Evolutionary conservation across 2,329 filamentous ascomycete species (phyloP).

Genomic region (Proliferodiscus dingleyae): DNA sequence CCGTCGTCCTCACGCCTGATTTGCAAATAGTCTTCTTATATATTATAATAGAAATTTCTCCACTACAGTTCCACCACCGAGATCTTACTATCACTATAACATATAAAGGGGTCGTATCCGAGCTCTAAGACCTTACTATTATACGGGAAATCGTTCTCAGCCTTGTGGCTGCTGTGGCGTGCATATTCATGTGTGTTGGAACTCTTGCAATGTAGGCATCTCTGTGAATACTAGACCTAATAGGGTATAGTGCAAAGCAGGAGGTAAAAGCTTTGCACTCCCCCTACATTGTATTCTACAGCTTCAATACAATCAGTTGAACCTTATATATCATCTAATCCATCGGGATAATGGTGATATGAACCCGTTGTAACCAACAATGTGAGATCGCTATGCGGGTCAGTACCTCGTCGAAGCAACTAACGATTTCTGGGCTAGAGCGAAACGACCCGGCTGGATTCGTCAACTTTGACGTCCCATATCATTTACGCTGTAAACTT

Average conservation of each 20-base stretch:
- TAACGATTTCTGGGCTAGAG: constrained; percentile 2
- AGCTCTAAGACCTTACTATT: background rate
- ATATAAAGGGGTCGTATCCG: background rate
- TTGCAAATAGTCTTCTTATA: background rate
- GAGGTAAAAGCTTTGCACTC: too few relatives aligned
- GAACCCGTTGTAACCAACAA: too few relatives aligned
- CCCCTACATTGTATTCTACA: too few relatives aligned
- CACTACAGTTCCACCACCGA: background rate
- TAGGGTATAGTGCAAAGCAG: too few relatives aligned
- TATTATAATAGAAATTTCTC: background rate
- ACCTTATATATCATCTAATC: too few relatives aligned
- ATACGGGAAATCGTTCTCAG: background rate
- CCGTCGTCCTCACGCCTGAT: background rate
- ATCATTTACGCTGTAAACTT: constrained; percentile 3
- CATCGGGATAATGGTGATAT: too few relatives aligned
- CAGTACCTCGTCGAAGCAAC: background rate
- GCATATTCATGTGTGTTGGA: background rate
- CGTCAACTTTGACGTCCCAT: too few relatives aligned
- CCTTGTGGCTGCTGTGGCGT: background rate
- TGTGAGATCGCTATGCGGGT: background rate
- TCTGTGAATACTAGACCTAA: too few relatives aligned
- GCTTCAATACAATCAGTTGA: too few relatives aligned
- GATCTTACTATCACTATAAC: background rate
- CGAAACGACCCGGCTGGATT: background rate
- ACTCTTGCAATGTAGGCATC: too few relatives aligned